phyloP scores from a whole-genome alignment of 345 rosid species.

The Syzygium oleosum region DNA sequence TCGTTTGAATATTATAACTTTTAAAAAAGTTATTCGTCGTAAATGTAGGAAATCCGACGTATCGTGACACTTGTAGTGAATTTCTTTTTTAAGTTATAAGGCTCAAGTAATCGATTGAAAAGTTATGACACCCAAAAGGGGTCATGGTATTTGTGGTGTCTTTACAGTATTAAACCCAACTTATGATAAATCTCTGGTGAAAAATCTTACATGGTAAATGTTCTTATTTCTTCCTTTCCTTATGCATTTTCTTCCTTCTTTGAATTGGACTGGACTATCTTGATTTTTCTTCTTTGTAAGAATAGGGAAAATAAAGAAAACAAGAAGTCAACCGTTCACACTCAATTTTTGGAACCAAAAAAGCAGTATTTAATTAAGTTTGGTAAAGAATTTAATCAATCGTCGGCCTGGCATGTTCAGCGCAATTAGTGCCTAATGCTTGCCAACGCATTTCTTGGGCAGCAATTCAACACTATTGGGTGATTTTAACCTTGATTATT shows the following conservation, averaged over 20 bases:
- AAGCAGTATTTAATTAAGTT: neutral
- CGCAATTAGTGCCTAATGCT: neutral
- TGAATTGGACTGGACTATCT: neutral
- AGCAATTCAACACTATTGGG: neutral
- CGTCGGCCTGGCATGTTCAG: neutral
- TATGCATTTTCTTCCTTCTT: neutral
- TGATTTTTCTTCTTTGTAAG: neutral
- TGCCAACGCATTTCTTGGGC: neutral
- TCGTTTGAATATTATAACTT: fast-evolving
- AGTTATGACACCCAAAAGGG: fast-evolving
- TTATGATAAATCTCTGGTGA: neutral
- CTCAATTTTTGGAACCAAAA: neutral
- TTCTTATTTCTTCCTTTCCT: neutral
- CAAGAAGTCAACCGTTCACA: neutral
- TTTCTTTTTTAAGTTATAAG: fast-evolving
- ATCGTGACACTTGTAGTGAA: neutral
- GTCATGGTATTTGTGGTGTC: neutral
- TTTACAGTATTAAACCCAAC: neutral
- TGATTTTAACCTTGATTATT: neutral
- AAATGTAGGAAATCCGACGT: neutral
- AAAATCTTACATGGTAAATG: neutral
- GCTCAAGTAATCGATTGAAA: fast-evolving
- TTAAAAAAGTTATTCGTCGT: neutral
- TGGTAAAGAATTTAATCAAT: neutral
- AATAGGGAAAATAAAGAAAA: neutral